phyloP scores from a whole-genome alignment of 2,329 filamentous ascomycete genomes.

The Ceratocystis ficicola region DNA sequence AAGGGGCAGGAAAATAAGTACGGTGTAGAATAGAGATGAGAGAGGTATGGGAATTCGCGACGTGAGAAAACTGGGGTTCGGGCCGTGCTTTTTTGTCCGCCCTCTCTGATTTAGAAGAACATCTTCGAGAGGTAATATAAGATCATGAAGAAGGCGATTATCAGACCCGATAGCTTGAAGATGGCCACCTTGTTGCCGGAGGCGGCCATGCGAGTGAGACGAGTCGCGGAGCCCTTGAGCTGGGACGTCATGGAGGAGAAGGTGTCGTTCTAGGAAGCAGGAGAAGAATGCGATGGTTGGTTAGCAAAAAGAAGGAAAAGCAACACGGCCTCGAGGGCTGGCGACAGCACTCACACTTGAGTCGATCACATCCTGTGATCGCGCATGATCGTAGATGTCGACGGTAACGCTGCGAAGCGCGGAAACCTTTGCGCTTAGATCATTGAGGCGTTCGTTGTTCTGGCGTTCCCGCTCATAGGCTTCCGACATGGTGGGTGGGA shows the following conservation, averaged over 20 bases:
- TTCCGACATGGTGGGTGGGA: conserved; percentile 48
- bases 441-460: conserved; percentile 88
- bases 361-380: conserved; percentile 78
- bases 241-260: conserved; percentile 78
- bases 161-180: conserved; percentile 74
- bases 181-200: conserved; percentile 85
- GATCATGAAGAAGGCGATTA: conserved; percentile 59
- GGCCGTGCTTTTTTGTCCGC: conserved; percentile 20
- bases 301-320: background rate
- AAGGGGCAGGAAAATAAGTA: conserved; percentile 11
- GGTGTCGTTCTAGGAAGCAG: conserved; percentile 58
- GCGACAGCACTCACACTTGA: conserved; percentile 50
- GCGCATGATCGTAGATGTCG: conserved; percentile 94
- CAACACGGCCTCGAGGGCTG: background rate
- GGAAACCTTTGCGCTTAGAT: conserved; percentile 81
- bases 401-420: conserved; percentile 87
- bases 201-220: conserved; percentile 80
- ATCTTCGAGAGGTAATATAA: conserved; percentile 61
- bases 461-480: conserved; percentile 73
- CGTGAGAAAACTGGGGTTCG: background rate
- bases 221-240: conserved; percentile 69
- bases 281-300: background rate
- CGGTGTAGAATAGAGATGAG: background rate
- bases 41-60: background rate
- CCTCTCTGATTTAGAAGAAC: conserved; percentile 38